These are phyloP conservation scores for Globisporangium nagaii DNA, from an alignment of 352 stramenopile species.

Conservation along the genomic window DNA sequence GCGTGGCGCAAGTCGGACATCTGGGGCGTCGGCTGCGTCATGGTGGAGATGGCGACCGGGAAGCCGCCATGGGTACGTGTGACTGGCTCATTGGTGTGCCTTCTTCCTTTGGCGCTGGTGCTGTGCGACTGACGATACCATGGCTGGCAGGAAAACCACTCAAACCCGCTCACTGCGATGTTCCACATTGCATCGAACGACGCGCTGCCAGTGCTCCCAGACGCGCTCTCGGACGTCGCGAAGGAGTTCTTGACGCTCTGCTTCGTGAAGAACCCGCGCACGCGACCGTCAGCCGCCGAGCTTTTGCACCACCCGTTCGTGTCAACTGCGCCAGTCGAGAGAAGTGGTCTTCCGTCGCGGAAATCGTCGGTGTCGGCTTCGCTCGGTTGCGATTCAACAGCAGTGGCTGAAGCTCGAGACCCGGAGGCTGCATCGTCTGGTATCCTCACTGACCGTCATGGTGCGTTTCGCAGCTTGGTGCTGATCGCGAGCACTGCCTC, in stretches of 20 bases:
- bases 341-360: too few relatives aligned
- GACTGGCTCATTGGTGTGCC: not conserved
- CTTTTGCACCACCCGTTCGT: slow-evolving; percentile 69
- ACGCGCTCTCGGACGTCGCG: slow-evolving; percentile 26
- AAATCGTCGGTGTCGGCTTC: too few relatives aligned
- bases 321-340: slow-evolving; percentile 2
- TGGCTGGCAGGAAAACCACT: slow-evolving; percentile 47
- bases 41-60: slow-evolving; percentile 88
- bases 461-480: too few relatives aligned
- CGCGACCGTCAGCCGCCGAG: slow-evolving; percentile 77
- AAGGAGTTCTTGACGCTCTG: slow-evolving; percentile 48
- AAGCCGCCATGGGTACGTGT: slow-evolving; percentile 72
- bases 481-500: too few relatives aligned
- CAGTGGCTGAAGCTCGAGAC: too few relatives aligned
- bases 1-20: slow-evolving; percentile 88
- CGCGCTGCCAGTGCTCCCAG: slow-evolving; percentile 39
- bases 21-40: slow-evolving; percentile 87
- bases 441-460: too few relatives aligned
- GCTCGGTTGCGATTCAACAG: too few relatives aligned
- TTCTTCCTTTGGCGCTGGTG: not conserved
- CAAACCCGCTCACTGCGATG: slow-evolving; percentile 75
- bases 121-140: not conserved
- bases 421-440: too few relatives aligned
- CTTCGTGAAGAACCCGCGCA: slow-evolving; percentile 54
- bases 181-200: slow-evolving; percentile 76